Conservation (phyloP, 768 basidiomycete species). For the Phaffia australis region DNA sequence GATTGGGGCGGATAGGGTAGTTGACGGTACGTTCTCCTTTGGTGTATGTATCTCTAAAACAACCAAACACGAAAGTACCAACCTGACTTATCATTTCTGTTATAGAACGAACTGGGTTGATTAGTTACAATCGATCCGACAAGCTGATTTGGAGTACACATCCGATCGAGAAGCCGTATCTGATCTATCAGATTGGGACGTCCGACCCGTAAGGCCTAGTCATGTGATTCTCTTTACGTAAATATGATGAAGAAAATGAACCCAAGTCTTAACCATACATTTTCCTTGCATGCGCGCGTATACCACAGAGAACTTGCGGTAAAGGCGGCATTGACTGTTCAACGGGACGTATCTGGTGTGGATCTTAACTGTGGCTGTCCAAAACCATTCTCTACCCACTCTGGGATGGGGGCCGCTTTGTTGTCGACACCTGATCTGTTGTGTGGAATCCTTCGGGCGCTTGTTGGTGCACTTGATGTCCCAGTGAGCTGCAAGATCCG, state of each 20-base stretch:
- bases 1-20: constrained; percentile 64
- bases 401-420: constrained; percentile 94
- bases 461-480: constrained; percentile 63
- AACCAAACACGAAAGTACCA: background rate
- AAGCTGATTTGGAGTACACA: constrained; percentile 80
- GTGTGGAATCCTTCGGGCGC: constrained; percentile 70
- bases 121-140: constrained; percentile 71
- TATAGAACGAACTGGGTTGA: constrained; percentile 68
- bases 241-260: background rate
- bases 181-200: constrained; percentile 10
- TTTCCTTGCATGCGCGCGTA: constrained; percentile 92
- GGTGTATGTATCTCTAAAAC: background rate
- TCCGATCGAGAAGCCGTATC: constrained; percentile 83
- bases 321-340: constrained; percentile 74
- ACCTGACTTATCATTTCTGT: constrained; percentile 15
- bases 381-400: constrained; percentile 83
- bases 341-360: constrained; percentile 80
- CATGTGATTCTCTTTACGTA: background rate
- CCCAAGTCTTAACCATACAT: background rate
- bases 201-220: background rate
- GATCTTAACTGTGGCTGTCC: constrained; percentile 98
- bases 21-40: constrained; percentile 59
- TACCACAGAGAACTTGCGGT: constrained; percentile 82
- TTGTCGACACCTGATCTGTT: constrained; percentile 83
- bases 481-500: constrained; percentile 92